Percentiles rank a stretch among this genome's conserved stretches.
These are phyloP conservation scores for Fremontodendron californicum DNA, from an alignment of 345 rosid genomes.

Conservation along the genomic window DNA sequence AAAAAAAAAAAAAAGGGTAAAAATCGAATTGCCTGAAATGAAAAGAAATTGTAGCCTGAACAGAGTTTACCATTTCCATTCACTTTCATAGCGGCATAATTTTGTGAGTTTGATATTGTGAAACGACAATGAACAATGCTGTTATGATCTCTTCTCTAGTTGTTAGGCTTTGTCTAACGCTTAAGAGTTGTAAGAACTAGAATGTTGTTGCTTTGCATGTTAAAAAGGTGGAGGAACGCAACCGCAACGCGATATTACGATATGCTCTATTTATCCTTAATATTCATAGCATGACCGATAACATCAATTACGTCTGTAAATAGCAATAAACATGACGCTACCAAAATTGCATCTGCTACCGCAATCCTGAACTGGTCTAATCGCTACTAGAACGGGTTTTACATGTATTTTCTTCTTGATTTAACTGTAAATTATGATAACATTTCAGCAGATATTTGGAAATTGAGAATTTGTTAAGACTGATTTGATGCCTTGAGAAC, in stretches of 20 bases:
- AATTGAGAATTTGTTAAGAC: neutral
- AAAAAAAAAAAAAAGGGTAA: neutral
- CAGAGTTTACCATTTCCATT: neutral
- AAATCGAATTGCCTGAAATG: neutral
- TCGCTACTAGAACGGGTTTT: conserved; percentile 1
- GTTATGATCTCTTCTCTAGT: neutral
- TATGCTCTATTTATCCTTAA: no score
- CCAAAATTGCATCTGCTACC: no score
- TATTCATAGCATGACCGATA: no score
- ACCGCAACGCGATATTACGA: no score
- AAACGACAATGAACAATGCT: neutral
- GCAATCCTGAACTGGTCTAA: neutral
- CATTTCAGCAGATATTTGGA: neutral
- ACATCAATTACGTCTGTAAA: no score
- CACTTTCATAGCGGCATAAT: neutral
- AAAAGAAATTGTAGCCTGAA: neutral
- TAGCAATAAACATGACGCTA: no score
- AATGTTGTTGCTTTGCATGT: no score
- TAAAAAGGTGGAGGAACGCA: no score
- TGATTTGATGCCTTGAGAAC: neutral
- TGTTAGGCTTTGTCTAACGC: neutral
- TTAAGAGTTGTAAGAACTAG: no score
- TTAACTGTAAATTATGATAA: neutral
- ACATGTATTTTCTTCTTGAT: conserved; percentile 22
- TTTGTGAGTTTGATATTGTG: neutral